Percentiles rank a stretch among this genome's conserved stretches.
Evolutionary conservation across 2,329 filamentous ascomycete genomes (phyloP).

Genomic region (Xenosphaeropsis pyriputrescens): DNA sequence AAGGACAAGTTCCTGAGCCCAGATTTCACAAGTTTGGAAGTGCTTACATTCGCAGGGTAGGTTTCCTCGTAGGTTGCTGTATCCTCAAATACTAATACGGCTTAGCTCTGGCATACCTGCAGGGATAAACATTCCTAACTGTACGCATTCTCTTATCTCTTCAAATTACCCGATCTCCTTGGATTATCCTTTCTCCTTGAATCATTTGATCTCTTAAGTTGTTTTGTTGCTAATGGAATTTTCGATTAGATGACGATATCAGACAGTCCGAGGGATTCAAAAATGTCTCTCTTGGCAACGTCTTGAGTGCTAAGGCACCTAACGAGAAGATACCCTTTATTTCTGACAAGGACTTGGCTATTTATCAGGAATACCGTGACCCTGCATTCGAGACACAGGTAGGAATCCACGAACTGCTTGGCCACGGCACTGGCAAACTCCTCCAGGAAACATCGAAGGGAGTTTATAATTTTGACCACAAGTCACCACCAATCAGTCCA

Average conservation of each 20-base stretch:
- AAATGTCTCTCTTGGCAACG: constrained; percentile 87
- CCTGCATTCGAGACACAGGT: constrained; percentile 90
- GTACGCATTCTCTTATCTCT: constrained; percentile 11
- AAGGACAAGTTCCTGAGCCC: constrained; percentile 93
- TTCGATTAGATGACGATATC: constrained; percentile 57
- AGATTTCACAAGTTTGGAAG: constrained; percentile 90
- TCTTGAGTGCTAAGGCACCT: constrained; percentile 67
- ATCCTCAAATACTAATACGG: constrained; percentile 22
- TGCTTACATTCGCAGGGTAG: constrained; percentile 55
- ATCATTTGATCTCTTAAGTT: neutral
- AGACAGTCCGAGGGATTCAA: constrained; percentile 79
- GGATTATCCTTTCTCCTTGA: neutral
- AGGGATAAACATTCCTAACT: constrained; percentile 42
- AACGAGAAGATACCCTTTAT: constrained; percentile 36
- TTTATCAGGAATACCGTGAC: constrained; percentile 76
- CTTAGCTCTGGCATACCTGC: constrained; percentile 43
- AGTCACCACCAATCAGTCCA: constrained; percentile 70
- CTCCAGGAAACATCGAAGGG: constrained; percentile 77
- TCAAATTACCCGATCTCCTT: neutral
- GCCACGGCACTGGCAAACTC: constrained; percentile 87
- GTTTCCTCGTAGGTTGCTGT: constrained; percentile 3
- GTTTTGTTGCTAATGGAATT: constrained; percentile 14
- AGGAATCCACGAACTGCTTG: constrained; percentile 77
- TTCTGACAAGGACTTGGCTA: constrained; percentile 44
- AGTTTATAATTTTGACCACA: constrained; percentile 74